These are phyloP conservation scores for Thalassiosira delicatula DNA, from an alignment of 352 stramenopile species.

Conservation along the genomic window DNA sequence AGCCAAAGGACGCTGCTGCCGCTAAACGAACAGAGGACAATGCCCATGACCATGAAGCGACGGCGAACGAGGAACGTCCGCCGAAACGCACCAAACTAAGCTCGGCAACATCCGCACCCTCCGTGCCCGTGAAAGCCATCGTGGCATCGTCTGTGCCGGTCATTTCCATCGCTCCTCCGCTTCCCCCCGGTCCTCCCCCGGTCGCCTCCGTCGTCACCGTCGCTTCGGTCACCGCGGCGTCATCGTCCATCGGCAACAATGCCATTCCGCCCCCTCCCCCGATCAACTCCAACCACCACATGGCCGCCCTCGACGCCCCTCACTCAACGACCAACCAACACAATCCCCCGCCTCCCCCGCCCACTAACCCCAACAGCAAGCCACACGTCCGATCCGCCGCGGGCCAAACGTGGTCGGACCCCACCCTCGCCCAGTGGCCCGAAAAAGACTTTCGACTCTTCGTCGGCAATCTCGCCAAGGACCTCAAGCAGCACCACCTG, in stretches of 20 bases:
- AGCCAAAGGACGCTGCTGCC: conserved; percentile 28
- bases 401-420: conserved; percentile 91
- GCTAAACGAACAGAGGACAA: background rate
- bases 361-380: conserved; percentile 37
- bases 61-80: conserved; percentile 49
- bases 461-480: conserved; percentile 92
- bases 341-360: background rate
- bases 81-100: conserved; percentile 68
- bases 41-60: conserved; percentile 15
- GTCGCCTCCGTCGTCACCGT: background rate
- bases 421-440: conserved; percentile 92
- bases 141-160: conserved; percentile 65
- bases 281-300: no score
- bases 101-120: conserved; percentile 1
- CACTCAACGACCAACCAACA: conserved; percentile 25
- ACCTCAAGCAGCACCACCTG: conserved; percentile 90
- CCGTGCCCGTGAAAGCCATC: conserved; percentile 25
- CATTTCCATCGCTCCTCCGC: conserved; percentile 53
- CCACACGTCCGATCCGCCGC: conserved; percentile 70
- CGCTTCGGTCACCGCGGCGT: background rate
- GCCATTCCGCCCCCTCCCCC: background rate
- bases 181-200: conserved; percentile 11
- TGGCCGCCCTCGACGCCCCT: conserved; percentile 7
- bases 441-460: conserved; percentile 97
- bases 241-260: background rate